Conservation (phyloP, 2,329 filamentous ascomycete genomes). For the Apiospora sp. region DNA sequence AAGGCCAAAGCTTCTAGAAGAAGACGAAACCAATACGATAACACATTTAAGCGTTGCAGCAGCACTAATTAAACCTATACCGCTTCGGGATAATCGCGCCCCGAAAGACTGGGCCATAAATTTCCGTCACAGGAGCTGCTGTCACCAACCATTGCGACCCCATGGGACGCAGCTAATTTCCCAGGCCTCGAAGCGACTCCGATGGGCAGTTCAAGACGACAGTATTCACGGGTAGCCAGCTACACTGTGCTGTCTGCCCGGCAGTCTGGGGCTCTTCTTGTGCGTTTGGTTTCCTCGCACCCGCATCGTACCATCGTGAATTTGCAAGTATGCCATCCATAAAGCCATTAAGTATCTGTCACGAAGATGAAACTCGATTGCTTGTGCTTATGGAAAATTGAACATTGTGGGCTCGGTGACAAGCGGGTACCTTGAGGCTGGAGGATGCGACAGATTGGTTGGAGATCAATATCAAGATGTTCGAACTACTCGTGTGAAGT, state of each 20-base stretch:
- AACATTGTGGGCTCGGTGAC: background rate
- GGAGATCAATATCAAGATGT: background rate
- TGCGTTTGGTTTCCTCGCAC: background rate
- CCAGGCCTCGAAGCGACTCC: background rate
- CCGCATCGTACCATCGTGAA: background rate
- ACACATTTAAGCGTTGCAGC: background rate
- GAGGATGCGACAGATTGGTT: background rate
- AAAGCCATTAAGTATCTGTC: background rate
- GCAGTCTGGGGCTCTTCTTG: background rate
- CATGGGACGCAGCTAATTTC: constrained; percentile 18
- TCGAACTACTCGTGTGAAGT: too few species aligned
- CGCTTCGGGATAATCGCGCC: background rate
- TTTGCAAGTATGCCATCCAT: background rate
- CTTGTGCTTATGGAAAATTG: background rate
- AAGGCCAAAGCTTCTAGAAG: constrained; percentile 18
- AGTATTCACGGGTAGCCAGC: background rate
- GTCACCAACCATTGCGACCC: constrained; percentile 10
- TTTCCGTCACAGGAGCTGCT: constrained; percentile 9
- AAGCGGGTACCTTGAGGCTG: background rate
- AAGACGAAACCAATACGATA: background rate
- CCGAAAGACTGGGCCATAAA: constrained; percentile 18
- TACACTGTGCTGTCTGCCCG: background rate
- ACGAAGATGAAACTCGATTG: background rate
- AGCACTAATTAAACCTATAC: constrained; percentile 13
- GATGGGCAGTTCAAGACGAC: background rate